phyloP scores from a whole-genome alignment of 768 basidiomycete species.

The Rhizopogon sp. region DNA sequence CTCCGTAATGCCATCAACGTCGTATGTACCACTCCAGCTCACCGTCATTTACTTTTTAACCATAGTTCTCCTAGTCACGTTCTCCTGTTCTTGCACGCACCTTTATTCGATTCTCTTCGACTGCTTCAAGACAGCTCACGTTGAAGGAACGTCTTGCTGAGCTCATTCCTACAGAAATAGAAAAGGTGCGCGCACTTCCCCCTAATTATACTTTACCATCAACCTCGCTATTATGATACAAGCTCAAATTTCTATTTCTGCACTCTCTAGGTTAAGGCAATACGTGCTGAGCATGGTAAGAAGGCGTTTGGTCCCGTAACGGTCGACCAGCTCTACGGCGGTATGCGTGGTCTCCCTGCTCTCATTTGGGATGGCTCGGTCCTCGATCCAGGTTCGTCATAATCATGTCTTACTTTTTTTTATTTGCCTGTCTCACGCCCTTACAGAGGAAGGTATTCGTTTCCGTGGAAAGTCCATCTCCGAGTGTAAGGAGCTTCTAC shows the following conservation, averaged over 20 bases:
- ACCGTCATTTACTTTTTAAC: slow-evolving; percentile 21
- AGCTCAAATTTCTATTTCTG: not conserved
- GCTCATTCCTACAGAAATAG: slow-evolving; percentile 82
- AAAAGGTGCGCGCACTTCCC: slow-evolving; percentile 22
- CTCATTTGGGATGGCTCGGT: slow-evolving; percentile 99
- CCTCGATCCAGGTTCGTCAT: slow-evolving; percentile 74
- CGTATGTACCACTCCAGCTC: slow-evolving; percentile 28
- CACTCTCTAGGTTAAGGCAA: slow-evolving; percentile 65
- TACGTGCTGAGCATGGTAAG: slow-evolving; percentile 83
- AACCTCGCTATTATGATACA: not conserved
- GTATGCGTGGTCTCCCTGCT: slow-evolving; percentile 86
- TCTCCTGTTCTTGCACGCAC: slow-evolving; percentile 40
- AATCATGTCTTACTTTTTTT: not conserved
- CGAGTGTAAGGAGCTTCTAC: slow-evolving; percentile 80
- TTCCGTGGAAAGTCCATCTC: slow-evolving; percentile 97
- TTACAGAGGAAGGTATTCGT: slow-evolving; percentile 89
- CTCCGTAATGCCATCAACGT: slow-evolving; percentile 30
- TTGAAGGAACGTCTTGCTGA: slow-evolving; percentile 92
- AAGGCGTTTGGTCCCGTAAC: slow-evolving; percentile 90
- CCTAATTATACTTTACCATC: not conserved
- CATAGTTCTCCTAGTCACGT: slow-evolving; percentile 38
- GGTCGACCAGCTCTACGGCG: slow-evolving; percentile 90
- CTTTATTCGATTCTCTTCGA: slow-evolving; percentile 59
- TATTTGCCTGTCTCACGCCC: not conserved
- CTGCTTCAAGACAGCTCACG: slow-evolving; percentile 59